These are phyloP conservation scores for Podospora appendiculata DNA, from an alignment of 495 filamentous ascomycete species.

Conservation along the genomic window DNA sequence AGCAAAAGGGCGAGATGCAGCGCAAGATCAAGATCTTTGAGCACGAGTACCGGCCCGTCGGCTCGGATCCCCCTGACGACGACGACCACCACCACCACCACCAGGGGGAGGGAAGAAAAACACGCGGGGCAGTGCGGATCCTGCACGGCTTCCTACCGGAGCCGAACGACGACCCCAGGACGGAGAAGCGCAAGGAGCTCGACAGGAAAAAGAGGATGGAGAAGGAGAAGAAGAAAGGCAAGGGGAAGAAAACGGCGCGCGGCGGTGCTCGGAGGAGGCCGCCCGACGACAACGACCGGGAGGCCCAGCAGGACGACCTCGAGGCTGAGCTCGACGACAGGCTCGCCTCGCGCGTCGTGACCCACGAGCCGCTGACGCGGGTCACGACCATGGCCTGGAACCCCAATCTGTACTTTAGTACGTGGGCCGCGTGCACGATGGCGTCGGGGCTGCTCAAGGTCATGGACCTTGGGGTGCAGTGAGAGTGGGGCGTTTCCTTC, in stretches of 20 bases:
- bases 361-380: constrained; percentile 37
- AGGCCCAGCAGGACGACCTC: constrained; percentile 13
- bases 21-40: constrained; percentile 38
- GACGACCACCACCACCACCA: not conserved
- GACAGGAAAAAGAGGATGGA: constrained; percentile 45
- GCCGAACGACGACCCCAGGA: constrained; percentile 59
- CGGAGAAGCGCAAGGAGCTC: constrained; percentile 56
- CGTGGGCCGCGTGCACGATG: constrained; percentile 47
- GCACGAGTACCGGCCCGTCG: constrained; percentile 32
- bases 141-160: constrained; percentile 37
- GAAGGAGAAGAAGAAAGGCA: constrained; percentile 47
- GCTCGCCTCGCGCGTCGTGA: constrained; percentile 29
- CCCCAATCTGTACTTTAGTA: constrained; percentile 38
- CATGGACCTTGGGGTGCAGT: constrained; percentile 38
- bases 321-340: constrained; percentile 19
- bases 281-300: constrained; percentile 13
- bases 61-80: not conserved
- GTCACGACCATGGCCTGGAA: constrained; percentile 40
- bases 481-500: too few relatives aligned
- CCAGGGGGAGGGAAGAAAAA: not conserved
- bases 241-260: constrained; percentile 41
- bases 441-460: constrained; percentile 38
- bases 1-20: constrained; percentile 32
- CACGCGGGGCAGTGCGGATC: constrained; percentile 29
- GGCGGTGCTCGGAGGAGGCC: constrained; percentile 20